Conservation (phyloP, 2,329 filamentous ascomycete genomes). For the Alternaria sp. region DNA sequence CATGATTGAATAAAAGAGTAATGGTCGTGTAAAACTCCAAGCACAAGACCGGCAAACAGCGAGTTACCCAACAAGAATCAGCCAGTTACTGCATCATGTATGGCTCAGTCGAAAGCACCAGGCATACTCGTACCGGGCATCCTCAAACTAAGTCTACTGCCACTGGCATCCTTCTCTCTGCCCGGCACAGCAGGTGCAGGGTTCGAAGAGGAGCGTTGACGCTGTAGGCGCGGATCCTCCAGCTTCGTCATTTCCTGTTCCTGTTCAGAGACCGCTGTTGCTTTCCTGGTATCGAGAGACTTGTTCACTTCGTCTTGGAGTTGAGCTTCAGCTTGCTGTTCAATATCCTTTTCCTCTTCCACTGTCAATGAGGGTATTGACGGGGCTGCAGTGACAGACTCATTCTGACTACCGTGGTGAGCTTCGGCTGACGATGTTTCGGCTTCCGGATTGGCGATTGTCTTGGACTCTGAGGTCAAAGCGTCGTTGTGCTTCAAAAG, state of each 20-base stretch:
- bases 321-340: constrained; percentile 44
- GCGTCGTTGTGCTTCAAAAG: constrained; percentile 25
- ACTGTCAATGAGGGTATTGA: background rate
- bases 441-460: constrained; percentile 11
- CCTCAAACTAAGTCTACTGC: constrained; percentile 35
- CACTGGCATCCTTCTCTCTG: constrained; percentile 38
- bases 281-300: constrained; percentile 16
- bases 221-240: constrained; percentile 21
- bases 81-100: background rate
- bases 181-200: constrained; percentile 23
- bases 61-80: background rate
- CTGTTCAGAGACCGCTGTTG: background rate
- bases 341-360: constrained; percentile 43
- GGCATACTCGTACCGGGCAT: constrained; percentile 38
- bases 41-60: background rate
- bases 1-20: background rate
- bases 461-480: background rate
- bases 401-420: background rate
- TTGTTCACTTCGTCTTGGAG: constrained; percentile 41
- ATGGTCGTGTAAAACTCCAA: background rate
- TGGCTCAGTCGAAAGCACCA: constrained; percentile 14
- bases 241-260: background rate
- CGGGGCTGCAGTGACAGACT: constrained; percentile 9
- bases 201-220: constrained; percentile 35
- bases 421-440: background rate